These are phyloP conservation scores for Cercospora sp. DNA, from an alignment of 2,329 filamentous ascomycete genomes.

Conservation along the genomic window DNA sequence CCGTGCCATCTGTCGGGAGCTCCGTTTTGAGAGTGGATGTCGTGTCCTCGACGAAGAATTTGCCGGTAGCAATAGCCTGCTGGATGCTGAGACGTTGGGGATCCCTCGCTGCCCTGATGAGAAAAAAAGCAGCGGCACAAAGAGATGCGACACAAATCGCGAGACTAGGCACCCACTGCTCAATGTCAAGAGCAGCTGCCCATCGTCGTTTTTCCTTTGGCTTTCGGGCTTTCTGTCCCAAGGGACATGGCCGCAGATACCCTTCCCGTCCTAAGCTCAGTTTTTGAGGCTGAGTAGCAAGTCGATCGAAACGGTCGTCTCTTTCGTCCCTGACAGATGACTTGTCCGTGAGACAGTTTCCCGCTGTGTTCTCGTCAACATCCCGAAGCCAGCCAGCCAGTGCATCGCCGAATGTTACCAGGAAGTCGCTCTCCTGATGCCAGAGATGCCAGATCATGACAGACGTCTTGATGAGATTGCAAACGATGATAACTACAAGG, in stretches of 20 bases:
- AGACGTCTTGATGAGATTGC: not conserved
- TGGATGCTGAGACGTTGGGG: not conserved
- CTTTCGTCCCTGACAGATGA: too few relatives aligned
- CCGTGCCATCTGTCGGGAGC: conserved; percentile 12
- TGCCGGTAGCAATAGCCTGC: not conserved
- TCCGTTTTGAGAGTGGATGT: conserved; percentile 7
- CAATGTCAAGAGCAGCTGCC: not conserved
- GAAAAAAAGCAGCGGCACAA: not conserved
- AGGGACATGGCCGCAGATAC: too few relatives aligned
- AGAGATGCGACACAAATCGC: not conserved
- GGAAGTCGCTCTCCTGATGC: not conserved
- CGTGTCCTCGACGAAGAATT: not conserved
- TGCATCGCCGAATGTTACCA: conserved; percentile 23
- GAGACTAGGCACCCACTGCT: not conserved
- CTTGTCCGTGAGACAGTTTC: conserved; percentile 22
- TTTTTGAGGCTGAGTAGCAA: too few relatives aligned
- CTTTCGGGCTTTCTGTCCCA: too few relatives aligned
- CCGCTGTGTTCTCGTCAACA: conserved; percentile 18
- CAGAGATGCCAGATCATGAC: conserved; percentile 9
- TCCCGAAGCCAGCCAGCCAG: conserved; percentile 13
- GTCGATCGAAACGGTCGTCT: too few relatives aligned
- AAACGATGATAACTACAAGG: conserved; percentile 3
- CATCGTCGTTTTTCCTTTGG: not conserved
- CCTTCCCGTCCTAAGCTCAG: too few relatives aligned
- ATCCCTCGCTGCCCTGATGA: not conserved